Conservation (phyloP, 2,329 filamentous ascomycete species). For the Alternaria gaisen region DNA sequence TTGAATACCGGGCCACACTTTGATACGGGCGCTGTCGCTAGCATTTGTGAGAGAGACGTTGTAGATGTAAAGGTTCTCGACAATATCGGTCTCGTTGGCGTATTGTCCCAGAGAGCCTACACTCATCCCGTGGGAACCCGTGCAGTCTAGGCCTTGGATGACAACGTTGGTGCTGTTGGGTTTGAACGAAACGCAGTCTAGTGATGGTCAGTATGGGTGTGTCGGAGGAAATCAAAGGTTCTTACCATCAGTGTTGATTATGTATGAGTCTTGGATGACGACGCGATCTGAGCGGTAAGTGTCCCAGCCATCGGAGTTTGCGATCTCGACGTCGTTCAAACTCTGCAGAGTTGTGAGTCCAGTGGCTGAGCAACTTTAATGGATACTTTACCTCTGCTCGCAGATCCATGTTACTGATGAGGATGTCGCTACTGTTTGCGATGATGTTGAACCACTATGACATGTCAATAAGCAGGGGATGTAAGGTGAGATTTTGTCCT, state of each 20-base stretch:
- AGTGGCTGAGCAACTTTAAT: neutral
- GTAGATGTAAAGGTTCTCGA: slow-evolving; percentile 67
- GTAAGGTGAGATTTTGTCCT: neutral
- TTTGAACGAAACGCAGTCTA: slow-evolving; percentile 71
- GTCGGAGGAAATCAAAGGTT: neutral
- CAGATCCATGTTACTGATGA: neutral
- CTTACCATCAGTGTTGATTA: neutral
- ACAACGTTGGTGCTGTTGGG: slow-evolving; percentile 73
- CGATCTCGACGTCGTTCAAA: neutral
- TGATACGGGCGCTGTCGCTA: slow-evolving; percentile 19
- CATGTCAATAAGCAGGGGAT: neutral
- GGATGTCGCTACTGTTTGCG: neutral
- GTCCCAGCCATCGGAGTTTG: neutral
- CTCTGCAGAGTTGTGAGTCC: neutral
- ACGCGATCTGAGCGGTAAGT: neutral
- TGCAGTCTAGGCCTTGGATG: slow-evolving; percentile 70
- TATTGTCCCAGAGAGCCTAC: slow-evolving; percentile 75
- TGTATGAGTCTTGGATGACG: neutral
- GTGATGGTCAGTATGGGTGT: neutral
- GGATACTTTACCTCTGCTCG: neutral
- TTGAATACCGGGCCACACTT: slow-evolving; percentile 3
- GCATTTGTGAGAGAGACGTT: slow-evolving; percentile 40
- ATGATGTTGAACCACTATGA: neutral
- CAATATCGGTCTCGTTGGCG: slow-evolving; percentile 67
- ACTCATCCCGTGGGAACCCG: slow-evolving; percentile 73